These are phyloP conservation scores for Colletotrichum camelliae DNA, from an alignment of 2,329 filamentous ascomycete genomes.

Conservation along the genomic window DNA sequence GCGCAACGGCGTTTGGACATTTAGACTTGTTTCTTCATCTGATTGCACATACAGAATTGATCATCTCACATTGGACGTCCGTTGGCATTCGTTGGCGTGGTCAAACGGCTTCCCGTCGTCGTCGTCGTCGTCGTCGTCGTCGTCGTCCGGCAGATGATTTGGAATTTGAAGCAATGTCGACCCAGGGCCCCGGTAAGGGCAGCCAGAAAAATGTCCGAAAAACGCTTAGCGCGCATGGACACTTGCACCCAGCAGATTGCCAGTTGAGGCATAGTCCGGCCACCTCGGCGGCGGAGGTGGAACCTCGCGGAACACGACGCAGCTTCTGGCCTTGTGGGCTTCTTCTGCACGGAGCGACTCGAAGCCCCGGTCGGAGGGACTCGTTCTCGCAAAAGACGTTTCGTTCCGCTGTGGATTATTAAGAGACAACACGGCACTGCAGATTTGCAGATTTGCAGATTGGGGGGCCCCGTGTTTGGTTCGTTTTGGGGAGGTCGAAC, in stretches of 20 bases:
- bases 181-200: background rate
- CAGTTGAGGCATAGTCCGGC: slow-evolving; percentile 8
- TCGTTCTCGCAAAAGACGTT: background rate
- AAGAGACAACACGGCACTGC: background rate
- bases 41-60: background rate
- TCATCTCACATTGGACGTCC: background rate
- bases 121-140: background rate
- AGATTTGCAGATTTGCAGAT: background rate
- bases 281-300: slow-evolving; percentile 3
- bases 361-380: background rate
- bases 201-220: background rate
- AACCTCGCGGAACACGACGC: background rate
- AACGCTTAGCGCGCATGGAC: background rate
- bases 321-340: background rate
- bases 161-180: background rate
- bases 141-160: slow-evolving; percentile 2
- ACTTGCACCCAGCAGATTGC: background rate
- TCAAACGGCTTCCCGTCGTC: background rate
- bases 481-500: background rate
- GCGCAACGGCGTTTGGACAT: background rate
- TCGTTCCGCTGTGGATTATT: background rate
- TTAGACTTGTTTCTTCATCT: background rate
- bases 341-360: background rate
- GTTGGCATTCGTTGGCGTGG: background rate
- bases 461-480: background rate